Conservation (phyloP, 441 rosid species). For the Flueggea neowawraea region DNA sequence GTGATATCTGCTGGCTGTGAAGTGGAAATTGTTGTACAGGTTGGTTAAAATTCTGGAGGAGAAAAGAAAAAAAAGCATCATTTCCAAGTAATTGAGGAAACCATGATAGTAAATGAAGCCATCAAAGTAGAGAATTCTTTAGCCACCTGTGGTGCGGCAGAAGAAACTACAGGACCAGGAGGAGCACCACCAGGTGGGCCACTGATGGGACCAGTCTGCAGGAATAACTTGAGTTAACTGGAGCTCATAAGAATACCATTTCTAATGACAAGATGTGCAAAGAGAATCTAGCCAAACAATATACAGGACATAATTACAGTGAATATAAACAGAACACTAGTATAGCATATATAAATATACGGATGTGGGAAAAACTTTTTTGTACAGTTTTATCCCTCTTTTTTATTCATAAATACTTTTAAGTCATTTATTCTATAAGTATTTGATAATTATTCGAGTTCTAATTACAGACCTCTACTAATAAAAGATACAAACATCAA, state of each 20-base stretch:
- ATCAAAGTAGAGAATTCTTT: slow-evolving; percentile 7
- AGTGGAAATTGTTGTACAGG: slow-evolving; percentile 48
- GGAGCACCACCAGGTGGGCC: slow-evolving; percentile 56
- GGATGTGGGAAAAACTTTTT: too few species aligned
- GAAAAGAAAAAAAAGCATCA: slow-evolving; percentile 10
- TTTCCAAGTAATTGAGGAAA: slow-evolving; percentile 11
- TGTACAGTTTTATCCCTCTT: too few species aligned
- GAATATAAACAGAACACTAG: neutral
- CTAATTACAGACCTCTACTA: too few species aligned
- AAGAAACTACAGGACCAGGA: slow-evolving; percentile 41
- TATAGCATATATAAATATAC: too few species aligned
- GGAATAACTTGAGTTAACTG: neutral
- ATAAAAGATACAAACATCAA: too few species aligned
- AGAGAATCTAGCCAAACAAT: neutral
- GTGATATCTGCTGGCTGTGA: slow-evolving; percentile 58
- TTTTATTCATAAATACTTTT: too few species aligned
- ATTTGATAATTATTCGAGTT: too few species aligned
- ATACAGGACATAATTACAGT: neutral
- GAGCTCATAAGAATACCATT: neutral
- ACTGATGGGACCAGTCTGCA: slow-evolving; percentile 36
- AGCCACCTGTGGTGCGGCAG: slow-evolving; percentile 50
- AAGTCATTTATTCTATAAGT: too few species aligned
- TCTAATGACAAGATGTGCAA: neutral
- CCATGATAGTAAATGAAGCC: slow-evolving; percentile 4
- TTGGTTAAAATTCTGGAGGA: slow-evolving; percentile 41